Evolutionary conservation across 164 flowering plant species (phyloP).

Genomic region (Magnolia changhungtana): DNA sequence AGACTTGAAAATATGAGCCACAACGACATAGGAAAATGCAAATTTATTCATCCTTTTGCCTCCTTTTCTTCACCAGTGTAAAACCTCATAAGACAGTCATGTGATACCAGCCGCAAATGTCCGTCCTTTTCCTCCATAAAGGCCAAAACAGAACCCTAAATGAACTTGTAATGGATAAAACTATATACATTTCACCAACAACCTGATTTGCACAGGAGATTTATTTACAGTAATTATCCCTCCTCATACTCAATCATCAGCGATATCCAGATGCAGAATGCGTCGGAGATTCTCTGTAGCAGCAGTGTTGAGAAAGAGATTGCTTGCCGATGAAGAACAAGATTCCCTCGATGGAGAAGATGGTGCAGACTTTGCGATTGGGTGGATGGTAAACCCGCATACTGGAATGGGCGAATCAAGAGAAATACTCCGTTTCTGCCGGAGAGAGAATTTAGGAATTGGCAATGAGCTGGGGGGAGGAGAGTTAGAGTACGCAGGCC

Average conservation of each 20-base stretch:
- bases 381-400: conserved; percentile 33
- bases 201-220: conserved; percentile 18
- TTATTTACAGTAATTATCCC: conserved; percentile 46
- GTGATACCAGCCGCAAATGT: conserved; percentile 1
- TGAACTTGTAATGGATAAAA: conserved; percentile 7
- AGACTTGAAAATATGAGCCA: neutral
- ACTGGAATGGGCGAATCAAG: conserved; percentile 50
- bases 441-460: conserved; percentile 71
- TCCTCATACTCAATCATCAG: conserved; percentile 41
- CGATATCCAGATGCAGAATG: conserved; percentile 74
- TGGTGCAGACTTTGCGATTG: conserved; percentile 77
- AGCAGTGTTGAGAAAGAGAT: conserved; percentile 46
- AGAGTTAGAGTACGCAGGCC: conserved; percentile 80
- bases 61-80: neutral
- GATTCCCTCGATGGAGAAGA: conserved; percentile 72
- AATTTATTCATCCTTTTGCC: neutral
- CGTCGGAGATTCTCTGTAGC: conserved; percentile 88
- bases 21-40: neutral
- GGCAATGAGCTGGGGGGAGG: conserved; percentile 98
- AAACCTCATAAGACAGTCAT: neutral
- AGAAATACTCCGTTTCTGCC: conserved; percentile 67
- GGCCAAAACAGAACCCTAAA: conserved; percentile 18
- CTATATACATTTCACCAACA: conserved; percentile 44
- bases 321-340: conserved; percentile 15
- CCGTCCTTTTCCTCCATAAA: conserved; percentile 9